phyloP scores from a whole-genome alignment of 805 yeast genomes.

The Starmerella apicola region DNA sequence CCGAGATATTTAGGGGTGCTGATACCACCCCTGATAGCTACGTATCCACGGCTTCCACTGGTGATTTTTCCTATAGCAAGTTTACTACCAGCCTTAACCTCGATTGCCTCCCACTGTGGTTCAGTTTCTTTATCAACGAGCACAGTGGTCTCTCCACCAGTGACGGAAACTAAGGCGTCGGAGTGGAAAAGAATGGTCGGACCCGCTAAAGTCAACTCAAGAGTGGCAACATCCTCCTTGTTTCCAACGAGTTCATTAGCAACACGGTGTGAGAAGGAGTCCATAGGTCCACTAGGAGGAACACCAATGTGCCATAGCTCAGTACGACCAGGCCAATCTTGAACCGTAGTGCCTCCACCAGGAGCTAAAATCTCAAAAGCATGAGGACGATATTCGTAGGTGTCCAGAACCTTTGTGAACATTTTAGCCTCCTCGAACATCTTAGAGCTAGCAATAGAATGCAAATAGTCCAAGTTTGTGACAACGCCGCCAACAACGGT shows the following conservation, averaged over 20 bases:
- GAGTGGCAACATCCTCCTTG: slow-evolving; percentile 66
- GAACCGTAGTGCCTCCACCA: slow-evolving; percentile 93
- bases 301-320: slow-evolving; percentile 88
- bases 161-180: slow-evolving; percentile 61
- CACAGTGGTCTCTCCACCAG: slow-evolving; percentile 73
- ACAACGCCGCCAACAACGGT: slow-evolving; percentile 81
- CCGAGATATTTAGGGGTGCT: slow-evolving; percentile 92
- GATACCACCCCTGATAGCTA: slow-evolving; percentile 84
- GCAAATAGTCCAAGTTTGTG: slow-evolving; percentile 79
- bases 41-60: slow-evolving; percentile 77
- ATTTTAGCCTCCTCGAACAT: slow-evolving; percentile 79
- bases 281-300: slow-evolving; percentile 99
- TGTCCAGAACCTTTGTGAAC: slow-evolving; percentile 76
- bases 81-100: slow-evolving; percentile 60
- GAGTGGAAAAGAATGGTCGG: slow-evolving; percentile 79
- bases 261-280: slow-evolving; percentile 72
- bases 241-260: slow-evolving; percentile 91
- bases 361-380: slow-evolving; percentile 80
- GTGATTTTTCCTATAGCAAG: slow-evolving; percentile 69
- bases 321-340: slow-evolving; percentile 85
- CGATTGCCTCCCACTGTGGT: slow-evolving; percentile 60
- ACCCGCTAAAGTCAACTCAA: slow-evolving; percentile 79
- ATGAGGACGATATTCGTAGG: slow-evolving; percentile 62
- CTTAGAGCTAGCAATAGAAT: slow-evolving; percentile 68
- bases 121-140: slow-evolving; percentile 48